Base-by-base conservation (phyloP, 108 stramenopile genomes). In the Aurantiochytrium sp. region DNA sequence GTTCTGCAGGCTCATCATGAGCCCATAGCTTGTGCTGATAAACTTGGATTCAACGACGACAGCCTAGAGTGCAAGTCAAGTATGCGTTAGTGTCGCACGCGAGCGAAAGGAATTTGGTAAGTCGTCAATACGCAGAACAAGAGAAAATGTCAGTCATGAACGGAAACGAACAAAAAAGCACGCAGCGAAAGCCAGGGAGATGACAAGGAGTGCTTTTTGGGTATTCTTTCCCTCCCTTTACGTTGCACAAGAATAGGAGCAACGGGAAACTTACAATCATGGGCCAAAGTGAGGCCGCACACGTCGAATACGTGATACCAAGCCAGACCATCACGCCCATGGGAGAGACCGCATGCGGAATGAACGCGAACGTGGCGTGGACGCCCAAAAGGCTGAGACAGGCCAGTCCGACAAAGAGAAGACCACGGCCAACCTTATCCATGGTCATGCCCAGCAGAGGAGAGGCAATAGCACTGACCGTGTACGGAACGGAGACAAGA, bases 1-100 rank as follows among this genome's bases (percentile, higher is more conserved):
- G 51, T 83, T 83, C 51, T 83, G 76, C 19, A 83, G 19, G n/a
- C 76, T 83, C 76, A 83, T 83, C 76, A 83, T 83, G 19, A 83
- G 76, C 23, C 76, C 76, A 35, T 83, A 83, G 4, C 49, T 53
- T 16, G 51, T 83, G 51, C 76, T 83, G 51, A 83, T 83, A 28
- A 25, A 53, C 76, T 53, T 83, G 49, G 76, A 83, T 23, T 83
- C 76, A 2, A 83, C 76, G 12, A 83, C 76, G 23, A 83, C 49
- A 83, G 76, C 76, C 76, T 83, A 35, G 8, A 23, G n/a, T 4
- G 49, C 23, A 72, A 3, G 72, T 18, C 18, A 59, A 59, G 59
- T 3, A 23, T 23, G 59, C n/a, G n/a, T 59, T 2, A 35, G 2
- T 35, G 35, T 35, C 35, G 35, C 0, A 2, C 35, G 35, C 35